Percentiles rank a stretch among this genome's conserved stretches.
Conservation (phyloP, 306 rosid species). For the Cucumis sativus region Cucumber_9930_V3 NC_026655.2:2877501-2878000, state of each 20-base stretch:
- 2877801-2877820: constrained; percentile 46
- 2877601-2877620: background rate
- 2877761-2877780: constrained; percentile 70
- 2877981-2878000: background rate
- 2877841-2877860: constrained; percentile 95
- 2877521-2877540: background rate
- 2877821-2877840: constrained; percentile 73
- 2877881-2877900: constrained; percentile 51
- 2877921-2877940: background rate
- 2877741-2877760: constrained; percentile 31
- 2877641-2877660: constrained; percentile 12
- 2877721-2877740: constrained; percentile 37
- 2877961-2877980: background rate
- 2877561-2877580: background rate
- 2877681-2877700: constrained; percentile 36
- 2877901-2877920: constrained; percentile 37
- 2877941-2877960: no score
- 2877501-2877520: background rate
- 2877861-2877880: constrained; percentile 50
- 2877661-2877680: constrained; percentile 6
- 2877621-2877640: background rate
- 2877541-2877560: background rate
- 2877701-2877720: constrained; percentile 38
- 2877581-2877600: background rate
- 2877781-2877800: constrained; percentile 47